phyloP scores from a whole-genome alignment of 2,329 filamentous ascomycete genomes.

The Celoporthe dispersa region DNA sequence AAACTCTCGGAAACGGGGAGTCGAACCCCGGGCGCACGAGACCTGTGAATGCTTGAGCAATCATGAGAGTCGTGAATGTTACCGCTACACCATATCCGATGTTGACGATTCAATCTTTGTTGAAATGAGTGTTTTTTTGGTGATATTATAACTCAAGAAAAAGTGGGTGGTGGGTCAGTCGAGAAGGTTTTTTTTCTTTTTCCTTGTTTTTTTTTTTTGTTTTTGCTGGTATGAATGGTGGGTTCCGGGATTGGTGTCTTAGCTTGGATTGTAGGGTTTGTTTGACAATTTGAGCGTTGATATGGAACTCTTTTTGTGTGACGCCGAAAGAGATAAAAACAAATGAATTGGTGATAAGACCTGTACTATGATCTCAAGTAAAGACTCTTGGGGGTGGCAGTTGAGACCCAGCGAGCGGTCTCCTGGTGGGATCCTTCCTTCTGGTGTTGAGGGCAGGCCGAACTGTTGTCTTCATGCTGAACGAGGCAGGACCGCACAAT shows the following conservation, averaged over 20 bases:
- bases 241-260: neutral
- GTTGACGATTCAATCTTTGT: conserved; percentile 11
- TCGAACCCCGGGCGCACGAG: conserved; percentile 30
- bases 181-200: neutral
- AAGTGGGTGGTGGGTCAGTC: neutral
- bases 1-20: conserved; percentile 28
- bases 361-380: too few species aligned
- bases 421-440: too few species aligned
- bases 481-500: neutral
- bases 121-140: neutral
- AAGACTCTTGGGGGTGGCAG: too few species aligned
- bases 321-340: too few species aligned
- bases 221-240: neutral
- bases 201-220: neutral
- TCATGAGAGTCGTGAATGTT: conserved; percentile 29
- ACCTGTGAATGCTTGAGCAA: neutral
- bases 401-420: too few species aligned
- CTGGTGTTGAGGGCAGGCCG: neutral
- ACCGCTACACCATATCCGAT: conserved; percentile 30
- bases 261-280: neutral
- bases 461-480: neutral
- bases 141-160: conserved; percentile 12
- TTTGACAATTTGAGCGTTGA: too few species aligned
- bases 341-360: too few species aligned
- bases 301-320: too few species aligned